Evolutionary conservation across 2,329 filamentous ascomycete genomes (phyloP), one percentile per base, ranked within the genome.

Genomic region (Moelleriella libera): DNA sequence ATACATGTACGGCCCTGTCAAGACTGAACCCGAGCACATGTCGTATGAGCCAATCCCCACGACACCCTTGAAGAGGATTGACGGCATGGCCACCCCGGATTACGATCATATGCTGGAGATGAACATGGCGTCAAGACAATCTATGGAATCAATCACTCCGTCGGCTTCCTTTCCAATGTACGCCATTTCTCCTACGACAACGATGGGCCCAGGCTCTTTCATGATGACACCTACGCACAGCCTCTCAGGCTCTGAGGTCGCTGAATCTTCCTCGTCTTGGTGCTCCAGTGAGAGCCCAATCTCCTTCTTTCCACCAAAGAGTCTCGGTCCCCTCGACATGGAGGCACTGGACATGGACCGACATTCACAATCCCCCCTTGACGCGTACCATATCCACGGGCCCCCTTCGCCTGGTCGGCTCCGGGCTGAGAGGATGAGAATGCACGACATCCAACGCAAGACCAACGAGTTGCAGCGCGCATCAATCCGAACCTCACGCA

Each of bases 371-470:
- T 65, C 63, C 10, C 62, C 63, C 6, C 49, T 64, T 7, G 56
- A 55, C 6, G 51, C 54, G 14, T 64, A 59, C 41, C 56, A 61
- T 44, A 42, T 63, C 5, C 60, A 64, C 21, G 57, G 58, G n/a
- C 54, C 59, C 2, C 55, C 58, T 28, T 64, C 63, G 5, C 61
- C 63, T 4, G 59, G 60, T 53, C 57, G 55, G 28, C 56, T 61
- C 45, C 60, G 62, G 30, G 55, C 59, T 4, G 65, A 66, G 45
- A 63, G 66, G 47, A 65, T 67, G 52, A 60, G 68, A 49, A 62
- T 64, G 54, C 58, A 69, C 5, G 65, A 68, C 48, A 63, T 66
- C 8, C 68, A 69, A 52, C 65, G 67, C 47, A 71, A 65, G 59
- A 68, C 66, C 1, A 61, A 58, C 2, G 68, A 67, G 8, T 63